Base-by-base conservation (phyloP, 768 basidiomycete genomes). In the Thelephora ganbajun region DNA sequence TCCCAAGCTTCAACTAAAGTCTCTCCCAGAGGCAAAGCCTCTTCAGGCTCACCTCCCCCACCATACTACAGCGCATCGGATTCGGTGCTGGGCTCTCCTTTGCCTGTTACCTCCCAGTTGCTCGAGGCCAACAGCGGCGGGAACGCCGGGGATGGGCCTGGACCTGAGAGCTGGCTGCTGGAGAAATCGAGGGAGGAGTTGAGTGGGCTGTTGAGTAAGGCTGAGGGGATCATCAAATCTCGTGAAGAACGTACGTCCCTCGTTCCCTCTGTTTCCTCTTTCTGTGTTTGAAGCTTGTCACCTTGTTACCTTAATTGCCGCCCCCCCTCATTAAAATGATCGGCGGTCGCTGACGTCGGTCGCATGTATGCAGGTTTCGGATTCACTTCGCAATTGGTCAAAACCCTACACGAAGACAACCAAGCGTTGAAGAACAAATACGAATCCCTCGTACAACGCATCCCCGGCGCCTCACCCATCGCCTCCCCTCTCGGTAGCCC, bases 101-200 rank as follows among this genome's bases (percentile, higher is more conserved):
- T 67, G 45, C 52, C 65, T 13, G 61, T 63, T 4, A 66, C 68
- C 16, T 60, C 64, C 18, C 65, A 62, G 44, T 54, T 55, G 47
- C 56, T 67, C 33, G 54, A 50, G 5, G 60, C 20, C 0, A 30
- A 56, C 23, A 34, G 50, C 30, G 48, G 49, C n/a, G 50, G 50
- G 35, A 47, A 58, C 55, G 44, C 57, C 55, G 43, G 51, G 34
- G 34, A 18, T 22, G 20, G 20, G 5, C 46, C 53, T 6, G 54
- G 50, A 34, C 53, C 61, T 18, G 64, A 69, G 20, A 68, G 70
- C 19, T 78, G 79, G 80, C 63, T 72, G 54, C 68, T 72, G 50
- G 80, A 80, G 53, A 73, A 67, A 56, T 83, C 83, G n/a, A 71
- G 77, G 35, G 84, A 82, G 55, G 83, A 87, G 55, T 70, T 91